Evolutionary conservation across 139 green algal species (phyloP).

Genomic region (Ettlia oleoabundans): DNA sequence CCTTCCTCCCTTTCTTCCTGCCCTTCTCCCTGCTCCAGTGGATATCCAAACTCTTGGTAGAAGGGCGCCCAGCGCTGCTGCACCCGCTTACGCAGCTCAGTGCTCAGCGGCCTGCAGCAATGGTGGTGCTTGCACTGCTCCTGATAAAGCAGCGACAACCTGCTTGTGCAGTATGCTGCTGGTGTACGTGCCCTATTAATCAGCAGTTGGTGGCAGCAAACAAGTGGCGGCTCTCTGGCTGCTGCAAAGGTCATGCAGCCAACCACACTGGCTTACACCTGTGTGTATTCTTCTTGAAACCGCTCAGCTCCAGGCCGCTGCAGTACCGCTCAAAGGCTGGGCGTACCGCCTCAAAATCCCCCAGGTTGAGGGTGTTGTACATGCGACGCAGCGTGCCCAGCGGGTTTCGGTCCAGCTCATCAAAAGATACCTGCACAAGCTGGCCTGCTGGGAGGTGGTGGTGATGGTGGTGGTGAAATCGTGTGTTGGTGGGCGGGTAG

Average conservation of each 20-base stretch:
- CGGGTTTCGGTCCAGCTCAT: conserved; percentile 58
- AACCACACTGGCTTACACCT: background rate
- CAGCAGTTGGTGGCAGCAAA: too few species aligned
- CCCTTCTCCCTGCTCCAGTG: background rate
- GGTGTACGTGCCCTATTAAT: too few species aligned
- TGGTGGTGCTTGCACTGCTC: background rate
- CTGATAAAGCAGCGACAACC: too few species aligned
- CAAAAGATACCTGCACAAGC: conserved; percentile 60
- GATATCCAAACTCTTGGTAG: conserved; percentile 5
- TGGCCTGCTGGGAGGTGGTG: conserved; percentile 1
- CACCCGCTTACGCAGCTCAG: conserved; percentile 12
- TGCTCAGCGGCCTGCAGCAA: conserved; percentile 16
- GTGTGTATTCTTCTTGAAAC: conserved; percentile 66
- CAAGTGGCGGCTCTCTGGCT: too few species aligned
- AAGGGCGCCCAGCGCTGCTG: conserved; percentile 14
- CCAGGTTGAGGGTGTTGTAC: conserved; percentile 51
- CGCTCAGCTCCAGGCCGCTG: conserved; percentile 29
- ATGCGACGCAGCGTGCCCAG: conserved; percentile 49
- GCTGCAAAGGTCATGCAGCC: background rate
- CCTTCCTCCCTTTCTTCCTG: background rate
- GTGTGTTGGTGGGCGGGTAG: too few species aligned
- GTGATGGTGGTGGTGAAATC: too few species aligned
- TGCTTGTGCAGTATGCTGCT: too few species aligned
- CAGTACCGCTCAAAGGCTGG: conserved; percentile 41
- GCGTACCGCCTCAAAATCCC: conserved; percentile 13